Evolutionary conservation across 2,329 filamentous ascomycete species (phyloP), one percentile per base, ranked within the genome.

Genomic region (Gaeumannomyces tritici): DNA sequence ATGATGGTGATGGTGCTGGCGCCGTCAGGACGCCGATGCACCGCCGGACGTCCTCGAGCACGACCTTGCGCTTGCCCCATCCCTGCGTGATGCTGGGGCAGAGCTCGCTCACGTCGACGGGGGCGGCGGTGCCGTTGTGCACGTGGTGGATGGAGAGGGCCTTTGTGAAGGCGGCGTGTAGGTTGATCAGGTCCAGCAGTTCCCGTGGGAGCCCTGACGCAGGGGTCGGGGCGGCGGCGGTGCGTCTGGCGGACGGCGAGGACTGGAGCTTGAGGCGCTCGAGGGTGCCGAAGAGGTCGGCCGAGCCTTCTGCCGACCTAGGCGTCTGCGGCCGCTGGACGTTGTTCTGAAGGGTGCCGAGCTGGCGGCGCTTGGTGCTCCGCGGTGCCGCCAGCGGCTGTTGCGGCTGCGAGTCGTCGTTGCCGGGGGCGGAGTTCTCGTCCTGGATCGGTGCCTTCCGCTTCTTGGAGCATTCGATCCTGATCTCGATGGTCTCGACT

Each of bases 61-160:
- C 82, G 21, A 91, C 87, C 63, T 80, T 80, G 35, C 88, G 81
- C 75, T 89, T 91, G 64, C 88, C 87, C 89, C 89, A 93, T 51
- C 87, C 77, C 66, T 85, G 82, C 15, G 88, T 83, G 55, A 90
- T 78, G 63, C 85, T 80, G 12, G 84, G 84, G 42, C 83, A 79
- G 47, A 92, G 63, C 33, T 79, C 76, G 47, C 80, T 77, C 57
- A 91, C 72, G 68, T 91, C 87, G 28, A 86, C 83, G 0, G 89
- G 86, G 0, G 83, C 79, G 58, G 80, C 77, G 33, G 77, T 75
- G 64, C 87, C 86, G 71, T 88, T 85, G 73, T 93, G 89, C 1
- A 87, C 87, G 64, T 85, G 82, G 69, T 91, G 88, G 12, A 92
- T 75, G 0, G 83, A 82, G 28, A 91, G 76, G 0, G 88, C 86